Base-by-base conservation (phyloP, 148 eudicot species). In the Amaranthus palmeri region DNA sequence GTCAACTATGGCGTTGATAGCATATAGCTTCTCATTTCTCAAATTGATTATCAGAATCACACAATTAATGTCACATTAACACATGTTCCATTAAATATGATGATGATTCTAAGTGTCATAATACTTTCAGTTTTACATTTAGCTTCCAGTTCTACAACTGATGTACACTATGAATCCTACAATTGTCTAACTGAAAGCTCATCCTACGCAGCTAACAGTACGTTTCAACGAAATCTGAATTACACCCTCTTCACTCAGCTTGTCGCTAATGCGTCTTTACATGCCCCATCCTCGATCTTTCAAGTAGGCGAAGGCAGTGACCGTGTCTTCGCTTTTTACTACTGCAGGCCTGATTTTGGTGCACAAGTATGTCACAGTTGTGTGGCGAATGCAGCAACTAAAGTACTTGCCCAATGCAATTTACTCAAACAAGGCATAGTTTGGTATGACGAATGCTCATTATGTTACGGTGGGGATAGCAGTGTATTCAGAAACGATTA, bases 401-500 rank as follows among this genome's bases (percentile, higher is more conserved):
- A 40, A 6, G 3, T 74, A 0, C 9, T 61, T 4, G 10, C 53
- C 1, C 18, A 2, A 15, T 77, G 78, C 61, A 54, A 63, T 11
- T 46, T 8, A 4, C 8, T 42, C 12, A 77, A 74, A 36, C 54
- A 45, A 55, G 83, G 65, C 13, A 52, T 66, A 15, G 55, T 77
- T 8, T 81, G 74, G 78, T 73, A 64, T 47, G 25, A 70, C 13
- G 70, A 77, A 13, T 81, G 84, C 60, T 74, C 73, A 13, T 17
- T 81, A 46, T 75, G 76, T 25, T 81, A 77, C 36, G 36, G 36
- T 65, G 57, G 76, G 25, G 77, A 81, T 54, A 41, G 5, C 9
- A 25, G 63, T 6, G 61, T 76, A 5, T 57, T 61, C 65, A 74
- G 74, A 9, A 18, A 44, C 0, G 45, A 17, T 49, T 56, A 48